A percentile compares a stretch with the other conserved stretches of the same genome.
Conservation (phyloP, 495 filamentous ascomycete genomes). For the Pyronema omphalodes region DNA sequence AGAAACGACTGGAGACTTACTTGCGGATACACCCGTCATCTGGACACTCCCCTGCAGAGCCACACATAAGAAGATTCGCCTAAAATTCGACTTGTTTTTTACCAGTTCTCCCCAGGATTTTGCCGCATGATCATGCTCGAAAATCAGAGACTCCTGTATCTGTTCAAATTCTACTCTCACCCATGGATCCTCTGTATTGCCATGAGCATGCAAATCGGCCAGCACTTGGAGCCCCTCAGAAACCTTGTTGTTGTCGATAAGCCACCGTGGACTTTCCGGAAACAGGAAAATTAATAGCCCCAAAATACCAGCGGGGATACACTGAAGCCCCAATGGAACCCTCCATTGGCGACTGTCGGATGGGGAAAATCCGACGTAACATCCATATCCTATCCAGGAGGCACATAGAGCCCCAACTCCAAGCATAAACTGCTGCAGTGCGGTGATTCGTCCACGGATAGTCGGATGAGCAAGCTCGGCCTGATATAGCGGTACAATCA, state of each 20-base stretch:
- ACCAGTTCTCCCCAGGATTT: slow-evolving; percentile 52
- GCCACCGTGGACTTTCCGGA: slow-evolving; percentile 40
- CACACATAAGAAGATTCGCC: slow-evolving; percentile 48
- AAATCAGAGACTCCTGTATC: slow-evolving; percentile 43
- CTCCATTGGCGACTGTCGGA: slow-evolving; percentile 34
- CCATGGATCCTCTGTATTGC: slow-evolving; percentile 39
- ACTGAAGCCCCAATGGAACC: slow-evolving; percentile 38
- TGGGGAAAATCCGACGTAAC: slow-evolving; percentile 20
- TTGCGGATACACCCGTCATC: slow-evolving; percentile 56
- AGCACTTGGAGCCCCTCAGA: slow-evolving; percentile 39
- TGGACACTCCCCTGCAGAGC: slow-evolving; percentile 50
- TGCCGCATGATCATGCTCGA: slow-evolving; percentile 42
- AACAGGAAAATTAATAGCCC: slow-evolving; percentile 38
- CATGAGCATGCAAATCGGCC: slow-evolving; percentile 40
- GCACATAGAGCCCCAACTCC: slow-evolving; percentile 36
- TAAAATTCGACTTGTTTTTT: slow-evolving; percentile 43
- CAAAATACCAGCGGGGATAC: slow-evolving; percentile 38
- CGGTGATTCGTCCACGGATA: slow-evolving; percentile 33
- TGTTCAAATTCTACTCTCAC: slow-evolving; percentile 47
- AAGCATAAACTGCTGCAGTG: slow-evolving; percentile 43
- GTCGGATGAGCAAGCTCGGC: slow-evolving; percentile 28
- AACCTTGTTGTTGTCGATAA: slow-evolving; percentile 35
- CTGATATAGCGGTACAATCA: slow-evolving; percentile 32
- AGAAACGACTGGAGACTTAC: not conserved
- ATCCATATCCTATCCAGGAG: slow-evolving; percentile 30